These are phyloP conservation scores for Kwoniella botswanensis DNA, from an alignment of 768 basidiomycete species.

Conservation along the genomic window DNA sequence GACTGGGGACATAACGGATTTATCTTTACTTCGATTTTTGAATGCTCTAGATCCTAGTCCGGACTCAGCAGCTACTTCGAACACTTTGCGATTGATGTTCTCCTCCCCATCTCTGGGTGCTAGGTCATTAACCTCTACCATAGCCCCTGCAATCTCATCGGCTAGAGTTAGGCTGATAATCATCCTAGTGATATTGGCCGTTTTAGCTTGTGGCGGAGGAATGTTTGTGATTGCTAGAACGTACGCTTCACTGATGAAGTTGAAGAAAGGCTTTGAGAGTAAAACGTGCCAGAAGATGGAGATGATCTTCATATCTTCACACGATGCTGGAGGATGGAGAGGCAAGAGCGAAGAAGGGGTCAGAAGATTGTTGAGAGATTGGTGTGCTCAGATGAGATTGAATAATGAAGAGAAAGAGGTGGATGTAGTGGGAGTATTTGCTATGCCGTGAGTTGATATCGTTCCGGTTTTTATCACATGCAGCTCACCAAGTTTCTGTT, in stretches of 20 bases:
- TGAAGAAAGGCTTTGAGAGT: conserved; percentile 68
- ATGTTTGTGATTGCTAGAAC: conserved; percentile 70
- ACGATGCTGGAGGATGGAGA: conserved; percentile 69
- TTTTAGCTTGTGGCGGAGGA: conserved; percentile 70
- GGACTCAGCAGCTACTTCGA: conserved; percentile 49
- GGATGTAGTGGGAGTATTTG: conserved; percentile 74
- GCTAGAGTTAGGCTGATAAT: conserved; percentile 71
- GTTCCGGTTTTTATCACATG: background rate
- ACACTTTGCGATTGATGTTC: conserved; percentile 44
- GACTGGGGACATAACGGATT: conserved; percentile 73
- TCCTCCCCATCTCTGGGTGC: background rate
- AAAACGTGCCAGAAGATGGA: conserved; percentile 72
- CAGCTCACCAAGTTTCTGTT: background rate
- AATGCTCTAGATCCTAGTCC: conserved; percentile 62
- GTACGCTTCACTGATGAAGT: conserved; percentile 66
- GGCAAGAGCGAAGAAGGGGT: conserved; percentile 76
- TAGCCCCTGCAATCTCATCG: conserved; percentile 48
- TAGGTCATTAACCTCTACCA: conserved; percentile 49
- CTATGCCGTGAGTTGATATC: conserved; percentile 66
- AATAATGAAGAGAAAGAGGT: conserved; percentile 61
- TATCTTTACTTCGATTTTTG: conserved; percentile 76
- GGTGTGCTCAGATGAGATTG: conserved; percentile 61
- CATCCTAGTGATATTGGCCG: conserved; percentile 68
- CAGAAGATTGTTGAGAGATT: conserved; percentile 71
- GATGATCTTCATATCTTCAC: conserved; percentile 74